These are phyloP conservation scores for Exophiala sideris DNA, from an alignment of 2,329 filamentous ascomycete genomes.

Conservation along the genomic window DNA sequence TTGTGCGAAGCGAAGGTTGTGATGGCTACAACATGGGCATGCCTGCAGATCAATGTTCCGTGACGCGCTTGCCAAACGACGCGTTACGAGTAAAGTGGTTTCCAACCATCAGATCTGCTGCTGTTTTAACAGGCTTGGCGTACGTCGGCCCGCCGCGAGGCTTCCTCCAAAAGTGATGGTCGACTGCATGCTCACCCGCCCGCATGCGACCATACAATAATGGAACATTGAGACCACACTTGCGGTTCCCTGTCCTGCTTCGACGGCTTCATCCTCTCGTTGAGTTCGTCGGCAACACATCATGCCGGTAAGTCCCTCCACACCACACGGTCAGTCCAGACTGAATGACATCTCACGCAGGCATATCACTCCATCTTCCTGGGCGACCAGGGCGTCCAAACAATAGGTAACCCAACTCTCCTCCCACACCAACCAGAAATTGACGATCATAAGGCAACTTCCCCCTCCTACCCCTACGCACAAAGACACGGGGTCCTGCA, in stretches of 20 bases:
- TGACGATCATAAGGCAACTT: slow-evolving; percentile 67
- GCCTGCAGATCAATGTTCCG: too few relatives aligned
- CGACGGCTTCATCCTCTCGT: background rate
- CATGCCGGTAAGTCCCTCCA: slow-evolving; percentile 8
- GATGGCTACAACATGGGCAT: background rate
- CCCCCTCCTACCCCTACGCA: slow-evolving; percentile 88
- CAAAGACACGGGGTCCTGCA: slow-evolving; percentile 90
- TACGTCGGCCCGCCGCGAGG: background rate
- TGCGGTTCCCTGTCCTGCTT: background rate
- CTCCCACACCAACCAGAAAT: background rate
- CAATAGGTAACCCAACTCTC: slow-evolving; percentile 51
- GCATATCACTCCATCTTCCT: slow-evolving; percentile 98
- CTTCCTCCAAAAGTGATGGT: background rate
- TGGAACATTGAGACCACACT: background rate
- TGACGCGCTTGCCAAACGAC: background rate
- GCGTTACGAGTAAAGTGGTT: background rate
- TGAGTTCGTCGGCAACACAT: background rate
- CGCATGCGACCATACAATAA: background rate
- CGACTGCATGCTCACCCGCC: background rate
- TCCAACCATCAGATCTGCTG: background rate
- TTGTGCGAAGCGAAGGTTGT: too few relatives aligned
- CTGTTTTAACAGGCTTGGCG: background rate
- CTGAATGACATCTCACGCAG: slow-evolving; percentile 43
- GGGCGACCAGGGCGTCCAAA: slow-evolving; percentile 67
- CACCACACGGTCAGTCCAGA: background rate